Evolutionary conservation across 2,329 filamentous ascomycete species (phyloP).

Genomic region (Lecanosticta acicola): DNA sequence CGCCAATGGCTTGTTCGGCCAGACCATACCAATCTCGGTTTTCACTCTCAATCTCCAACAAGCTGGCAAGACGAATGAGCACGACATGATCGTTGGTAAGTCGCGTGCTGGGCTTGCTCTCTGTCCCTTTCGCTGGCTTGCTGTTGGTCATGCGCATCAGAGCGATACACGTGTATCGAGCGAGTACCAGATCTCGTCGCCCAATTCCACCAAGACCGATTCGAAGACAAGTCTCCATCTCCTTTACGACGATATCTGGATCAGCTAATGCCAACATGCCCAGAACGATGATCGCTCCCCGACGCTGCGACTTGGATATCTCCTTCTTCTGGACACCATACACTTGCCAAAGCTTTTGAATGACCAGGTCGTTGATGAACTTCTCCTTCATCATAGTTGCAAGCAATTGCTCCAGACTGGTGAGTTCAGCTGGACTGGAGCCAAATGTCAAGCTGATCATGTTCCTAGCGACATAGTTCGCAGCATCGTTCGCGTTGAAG

Average conservation of each 20-base stretch:
- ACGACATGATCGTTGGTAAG: constrained; percentile 90
- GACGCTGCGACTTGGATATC: constrained; percentile 82
- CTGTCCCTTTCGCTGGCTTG: constrained; percentile 69
- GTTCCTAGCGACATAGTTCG: constrained; percentile 92
- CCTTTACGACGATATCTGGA: constrained; percentile 85
- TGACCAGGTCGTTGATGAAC: constrained; percentile 75
- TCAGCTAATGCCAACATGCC: constrained; percentile 94
- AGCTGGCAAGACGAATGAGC: constrained; percentile 69
- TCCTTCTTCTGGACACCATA: constrained; percentile 92
- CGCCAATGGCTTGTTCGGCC: constrained; percentile 90
- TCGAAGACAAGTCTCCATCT: constrained; percentile 89
- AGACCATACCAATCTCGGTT: constrained; percentile 93
- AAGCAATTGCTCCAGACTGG: constrained; percentile 87
- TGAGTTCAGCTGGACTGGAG: constrained; percentile 88
- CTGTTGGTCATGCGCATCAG: constrained; percentile 82
- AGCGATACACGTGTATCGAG: constrained; percentile 93
- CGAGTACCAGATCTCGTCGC: constrained; percentile 74
- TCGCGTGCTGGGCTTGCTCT: constrained; percentile 61
- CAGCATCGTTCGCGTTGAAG: constrained; percentile 81
- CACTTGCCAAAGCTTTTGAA: constrained; percentile 94
- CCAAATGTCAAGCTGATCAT: constrained; percentile 99
- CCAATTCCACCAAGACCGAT: constrained; percentile 82
- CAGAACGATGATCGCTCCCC: constrained; percentile 90
- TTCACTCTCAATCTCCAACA: constrained; percentile 78
- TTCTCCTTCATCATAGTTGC: constrained; percentile 97